Percentiles rank a stretch among this genome's conserved stretches.
Evolutionary conservation across 2,329 filamentous ascomycete species (phyloP).

Genomic region (Cordyceps farinosa): DNA sequence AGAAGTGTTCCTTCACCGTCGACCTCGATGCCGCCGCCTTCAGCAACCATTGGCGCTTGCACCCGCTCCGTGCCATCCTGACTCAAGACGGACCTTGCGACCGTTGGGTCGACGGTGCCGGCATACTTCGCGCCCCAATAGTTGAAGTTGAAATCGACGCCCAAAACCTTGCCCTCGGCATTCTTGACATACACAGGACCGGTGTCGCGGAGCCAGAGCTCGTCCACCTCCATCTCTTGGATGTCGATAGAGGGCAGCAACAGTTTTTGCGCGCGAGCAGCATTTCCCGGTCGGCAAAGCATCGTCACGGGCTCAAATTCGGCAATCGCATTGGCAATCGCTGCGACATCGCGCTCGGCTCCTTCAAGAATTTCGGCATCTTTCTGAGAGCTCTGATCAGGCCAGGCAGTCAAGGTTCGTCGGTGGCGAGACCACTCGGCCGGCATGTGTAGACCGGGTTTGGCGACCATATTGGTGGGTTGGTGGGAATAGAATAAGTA

Average conservation of each 20-base stretch:
- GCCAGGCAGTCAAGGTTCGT: slow-evolving; percentile 13
- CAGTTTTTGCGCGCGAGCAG: background rate
- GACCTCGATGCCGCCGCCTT: slow-evolving; percentile 18
- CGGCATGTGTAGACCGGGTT: slow-evolving; percentile 7
- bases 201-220: slow-evolving; percentile 31
- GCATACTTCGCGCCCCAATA: slow-evolving; percentile 17
- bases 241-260: slow-evolving; percentile 1
- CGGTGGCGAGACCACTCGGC: slow-evolving; percentile 9
- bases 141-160: slow-evolving; percentile 20
- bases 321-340: slow-evolving; percentile 13
- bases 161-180: slow-evolving; percentile 31
- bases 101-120: background rate
- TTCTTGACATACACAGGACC: slow-evolving; percentile 51
- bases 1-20: slow-evolving; percentile 18
- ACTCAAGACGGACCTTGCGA: background rate
- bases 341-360: slow-evolving; percentile 12
- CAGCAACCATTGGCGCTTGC: slow-evolving; percentile 15
- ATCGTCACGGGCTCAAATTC: slow-evolving; percentile 18
- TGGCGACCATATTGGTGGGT: background rate
- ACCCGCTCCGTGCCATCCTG: slow-evolving; percentile 8
- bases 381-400: slow-evolving; percentile 11
- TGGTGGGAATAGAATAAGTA: background rate
- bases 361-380: background rate
- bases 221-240: slow-evolving; percentile 13
- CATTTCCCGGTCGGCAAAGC: slow-evolving; percentile 5